Evolutionary conservation across 345 rosid species (phyloP), one percentile per base, ranked within the genome.

Genomic region (Aethionema arabicum): DNA sequence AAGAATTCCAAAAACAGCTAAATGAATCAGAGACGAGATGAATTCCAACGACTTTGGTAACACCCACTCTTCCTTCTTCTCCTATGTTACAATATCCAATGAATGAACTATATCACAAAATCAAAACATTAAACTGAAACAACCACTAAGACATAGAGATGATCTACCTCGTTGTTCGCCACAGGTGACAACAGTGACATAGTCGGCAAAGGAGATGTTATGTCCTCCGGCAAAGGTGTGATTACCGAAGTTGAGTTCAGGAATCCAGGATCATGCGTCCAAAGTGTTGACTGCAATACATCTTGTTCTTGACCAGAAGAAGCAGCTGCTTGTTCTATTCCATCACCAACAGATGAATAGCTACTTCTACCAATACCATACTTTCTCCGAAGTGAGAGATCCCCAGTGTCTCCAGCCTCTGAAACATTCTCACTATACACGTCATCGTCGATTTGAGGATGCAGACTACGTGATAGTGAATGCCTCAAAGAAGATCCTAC

Each of bases 391-490:
- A 86, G 84, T 27, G 80, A 90, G 32, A 87, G 84, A 72, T 84
- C 92, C 29, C 98, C 98, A 45, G 79, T 80, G 77, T 91, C 98
- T 32, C 95, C 98, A 2, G 91, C 96, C 82, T 88, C 90, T 8
- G 98, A 88, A 69, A 80, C 98, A 60, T 51, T 69, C 80, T 80
- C 84, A 36, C 79, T 80, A 63, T 80, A 84, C 42, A 53, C 53
- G 43, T 65, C 85, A 79, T 82, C 84, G 72, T 75, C 77, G 8
- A 58, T 32, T 5, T 69, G 55, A 40, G 57, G 65, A 30, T 78
- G 55, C 57, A 60, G 13, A 21, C 46, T 60, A 27, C 78, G 68
- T 38, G 85, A 73, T 64, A 81, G 65, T 36, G 88, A 81, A 3
- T 70, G 70, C 63, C 79, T 75, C 13, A 78, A 41, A 58, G 91